Evolutionary conservation across 176 grass and related monocot genomes (phyloP).

Genomic region (Raddia guianensis): DNA sequence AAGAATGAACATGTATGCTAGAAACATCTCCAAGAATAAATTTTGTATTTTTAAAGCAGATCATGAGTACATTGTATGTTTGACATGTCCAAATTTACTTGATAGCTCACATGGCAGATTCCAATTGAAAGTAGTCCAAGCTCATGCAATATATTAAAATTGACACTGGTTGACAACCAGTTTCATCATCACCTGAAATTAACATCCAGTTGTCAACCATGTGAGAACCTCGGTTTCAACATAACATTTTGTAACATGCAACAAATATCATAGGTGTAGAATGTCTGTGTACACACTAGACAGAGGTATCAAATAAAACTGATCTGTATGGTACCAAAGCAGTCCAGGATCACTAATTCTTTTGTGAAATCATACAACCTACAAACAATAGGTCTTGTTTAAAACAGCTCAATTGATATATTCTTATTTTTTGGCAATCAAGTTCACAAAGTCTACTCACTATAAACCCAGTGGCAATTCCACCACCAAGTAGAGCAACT

Average conservation of each 20-base stretch:
- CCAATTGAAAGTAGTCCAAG: slow-evolving; percentile 24
- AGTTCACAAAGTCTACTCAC: background rate
- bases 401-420: background rate
- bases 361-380: background rate
- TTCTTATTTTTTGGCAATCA: slow-evolving; percentile 11
- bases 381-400: background rate
- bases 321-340: background rate
- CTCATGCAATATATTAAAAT: background rate
- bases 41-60: background rate
- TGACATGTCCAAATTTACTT: slow-evolving; percentile 34
- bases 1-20: background rate
- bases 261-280: background rate
- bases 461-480: background rate
- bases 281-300: background rate
- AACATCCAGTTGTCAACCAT: slow-evolving; percentile 26
- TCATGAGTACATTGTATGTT: background rate
- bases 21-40: background rate
- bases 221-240: background rate
- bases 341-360: background rate
- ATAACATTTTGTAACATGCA: background rate
- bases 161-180: background rate
- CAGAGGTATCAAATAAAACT: slow-evolving; percentile 21
- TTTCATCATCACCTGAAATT: slow-evolving; percentile 30
- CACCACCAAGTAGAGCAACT: background rate
- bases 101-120: background rate